These are phyloP conservation scores for Hypoxylon cercidicola DNA, from an alignment of 495 filamentous ascomycete genomes.

Conservation along the genomic window DNA sequence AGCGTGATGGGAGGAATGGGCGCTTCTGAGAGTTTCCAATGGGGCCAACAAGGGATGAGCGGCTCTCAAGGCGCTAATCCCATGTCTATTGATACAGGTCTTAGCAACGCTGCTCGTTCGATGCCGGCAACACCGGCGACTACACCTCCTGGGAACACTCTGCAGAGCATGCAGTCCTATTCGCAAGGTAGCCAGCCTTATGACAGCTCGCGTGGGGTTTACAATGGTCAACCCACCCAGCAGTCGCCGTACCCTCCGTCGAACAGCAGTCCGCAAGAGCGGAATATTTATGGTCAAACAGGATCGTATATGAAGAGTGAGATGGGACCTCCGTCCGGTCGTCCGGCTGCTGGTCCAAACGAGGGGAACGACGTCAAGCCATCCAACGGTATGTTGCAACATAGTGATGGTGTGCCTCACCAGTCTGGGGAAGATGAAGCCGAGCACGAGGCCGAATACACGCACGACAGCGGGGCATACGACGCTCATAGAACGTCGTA, in stretches of 20 bases:
- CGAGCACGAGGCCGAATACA: constrained; percentile 82
- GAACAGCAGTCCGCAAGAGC: constrained; percentile 70
- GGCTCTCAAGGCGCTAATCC: constrained; percentile 73
- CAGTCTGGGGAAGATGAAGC: constrained; percentile 76
- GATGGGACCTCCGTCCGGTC: constrained; percentile 86
- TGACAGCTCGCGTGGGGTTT: constrained; percentile 81
- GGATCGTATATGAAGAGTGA: constrained; percentile 85
- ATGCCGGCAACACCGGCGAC: constrained; percentile 95
- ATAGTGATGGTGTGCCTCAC: constrained; percentile 63
- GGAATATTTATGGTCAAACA: constrained; percentile 74
- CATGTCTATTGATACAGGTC: constrained; percentile 84
- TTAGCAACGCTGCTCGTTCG: constrained; percentile 80
- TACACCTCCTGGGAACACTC: constrained; percentile 82
- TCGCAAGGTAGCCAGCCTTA: constrained; percentile 79
- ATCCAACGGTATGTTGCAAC: constrained; percentile 69
- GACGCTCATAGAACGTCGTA: constrained; percentile 76
- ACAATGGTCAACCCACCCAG: constrained; percentile 76
- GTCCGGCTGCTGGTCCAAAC: constrained; percentile 63
- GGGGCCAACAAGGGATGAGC: constrained; percentile 74
- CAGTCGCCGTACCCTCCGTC: constrained; percentile 76
- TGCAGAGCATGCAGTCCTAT: constrained; percentile 79
- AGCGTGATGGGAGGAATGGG: constrained; percentile 84
- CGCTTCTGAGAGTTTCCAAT: constrained; percentile 78
- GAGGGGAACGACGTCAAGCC: constrained; percentile 77
- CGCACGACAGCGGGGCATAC: constrained; percentile 76